These are phyloP conservation scores for Udeniomyces megalosporus DNA, from an alignment of 768 basidiomycete species.

Conservation along the genomic window DNA sequence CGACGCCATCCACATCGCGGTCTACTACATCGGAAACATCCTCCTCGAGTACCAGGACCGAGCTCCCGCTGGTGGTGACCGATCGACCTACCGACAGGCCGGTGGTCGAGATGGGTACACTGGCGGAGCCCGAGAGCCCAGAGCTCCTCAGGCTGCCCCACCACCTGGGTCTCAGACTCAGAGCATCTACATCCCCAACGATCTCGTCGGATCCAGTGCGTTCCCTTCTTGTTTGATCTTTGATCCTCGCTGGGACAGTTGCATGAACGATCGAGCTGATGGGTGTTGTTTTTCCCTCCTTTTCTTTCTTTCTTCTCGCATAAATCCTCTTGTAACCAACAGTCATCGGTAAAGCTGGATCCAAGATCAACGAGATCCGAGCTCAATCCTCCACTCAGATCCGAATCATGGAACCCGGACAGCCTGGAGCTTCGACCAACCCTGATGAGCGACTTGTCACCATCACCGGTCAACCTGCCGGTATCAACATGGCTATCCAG, in stretches of 20 bases:
- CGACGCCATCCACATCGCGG: conserved; percentile 97
- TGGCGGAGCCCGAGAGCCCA: background rate
- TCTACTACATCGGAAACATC: conserved; percentile 97
- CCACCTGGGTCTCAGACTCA: conserved; percentile 58
- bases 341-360: conserved; percentile 91
- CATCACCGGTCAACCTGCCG: conserved; percentile 85
- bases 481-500: conserved; percentile 93
- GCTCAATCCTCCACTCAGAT: conserved; percentile 90
- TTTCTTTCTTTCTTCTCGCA: background rate
- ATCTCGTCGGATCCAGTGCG: conserved; percentile 52
- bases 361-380: conserved; percentile 97
- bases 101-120: conserved; percentile 27
- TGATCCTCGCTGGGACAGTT: too few relatives aligned
- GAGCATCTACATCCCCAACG: conserved; percentile 95
- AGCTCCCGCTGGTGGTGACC: conserved; percentile 3
- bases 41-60: conserved; percentile 51
- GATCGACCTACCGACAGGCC: conserved; percentile 44
- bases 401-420: conserved; percentile 70
- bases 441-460: conserved; percentile 77
- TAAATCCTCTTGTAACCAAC: too few relatives aligned
- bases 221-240: background rate
- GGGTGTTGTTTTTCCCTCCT: conserved; percentile 26
- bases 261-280: background rate
- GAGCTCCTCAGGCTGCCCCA: conserved; percentile 2
- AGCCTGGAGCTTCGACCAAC: conserved; percentile 48